phyloP scores from a whole-genome alignment of 345 rosid species.

The Eucalyptus camaldulensis region DNA sequence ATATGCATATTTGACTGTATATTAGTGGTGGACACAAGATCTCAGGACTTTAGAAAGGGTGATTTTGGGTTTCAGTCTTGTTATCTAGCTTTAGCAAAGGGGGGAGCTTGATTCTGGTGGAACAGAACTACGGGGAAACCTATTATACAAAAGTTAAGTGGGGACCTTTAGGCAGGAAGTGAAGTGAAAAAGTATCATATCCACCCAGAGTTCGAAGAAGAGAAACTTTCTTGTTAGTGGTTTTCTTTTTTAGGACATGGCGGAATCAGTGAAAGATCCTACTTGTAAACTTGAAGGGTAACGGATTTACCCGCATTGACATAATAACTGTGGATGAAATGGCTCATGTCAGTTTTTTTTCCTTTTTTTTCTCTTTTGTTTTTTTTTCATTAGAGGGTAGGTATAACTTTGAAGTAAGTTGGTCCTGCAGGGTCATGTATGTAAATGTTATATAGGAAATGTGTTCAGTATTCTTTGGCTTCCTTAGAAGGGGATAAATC shows the following conservation, averaged over 20 bases:
- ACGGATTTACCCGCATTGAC: neutral
- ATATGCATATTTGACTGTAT: neutral
- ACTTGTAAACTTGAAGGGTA: neutral
- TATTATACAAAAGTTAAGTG: neutral
- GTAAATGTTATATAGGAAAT: neutral
- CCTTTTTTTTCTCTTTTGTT: rapidly evolving
- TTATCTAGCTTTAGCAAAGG: neutral
- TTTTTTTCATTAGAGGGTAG: neutral
- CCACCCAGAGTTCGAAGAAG: neutral
- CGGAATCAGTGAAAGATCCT: neutral
- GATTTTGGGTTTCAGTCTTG: neutral
- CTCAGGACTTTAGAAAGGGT: neutral
- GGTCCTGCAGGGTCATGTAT: neutral
- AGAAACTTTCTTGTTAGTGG: neutral
- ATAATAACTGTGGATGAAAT: neutral
- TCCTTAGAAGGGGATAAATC: neutral
- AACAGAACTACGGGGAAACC: neutral
- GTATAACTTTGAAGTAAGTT: neutral
- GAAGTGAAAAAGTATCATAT: neutral
- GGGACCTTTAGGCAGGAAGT: neutral
- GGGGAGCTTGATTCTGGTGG: neutral
- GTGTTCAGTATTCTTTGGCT: neutral
- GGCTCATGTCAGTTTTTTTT: neutral
- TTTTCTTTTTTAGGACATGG: neutral
- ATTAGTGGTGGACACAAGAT: neutral